Evolutionary conservation across 2,329 filamentous ascomycete species (phyloP), one percentile per base, ranked within the genome.

Genomic region (Metarhizium guizhouense): DNA sequence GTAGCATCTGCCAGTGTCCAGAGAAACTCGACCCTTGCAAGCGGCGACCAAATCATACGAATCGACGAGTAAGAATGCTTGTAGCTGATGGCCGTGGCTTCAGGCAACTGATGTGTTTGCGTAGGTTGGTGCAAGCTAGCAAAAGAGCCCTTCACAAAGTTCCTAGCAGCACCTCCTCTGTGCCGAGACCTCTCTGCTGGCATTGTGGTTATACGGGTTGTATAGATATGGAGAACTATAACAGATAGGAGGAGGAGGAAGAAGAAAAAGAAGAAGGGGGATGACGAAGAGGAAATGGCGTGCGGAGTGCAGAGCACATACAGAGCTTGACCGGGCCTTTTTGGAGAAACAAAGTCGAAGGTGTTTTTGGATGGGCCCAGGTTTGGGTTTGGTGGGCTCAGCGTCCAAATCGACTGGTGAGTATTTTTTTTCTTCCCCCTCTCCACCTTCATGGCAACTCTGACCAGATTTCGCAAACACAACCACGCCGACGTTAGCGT

Each of bases 401-500:
- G 18, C 45, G 13, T 48, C 20, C 11, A 48, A 29, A 40, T 40
- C 38, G 38, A 40, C 38, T 40, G 38, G 38, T 40, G 38, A 7
- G 38, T 14, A 18, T 43, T 32, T 16, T 32, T 16, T 25, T 34
- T n/a, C n/a, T 42, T 54, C 7, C 43, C 38, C 32, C 42, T 20
- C 54, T 38, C 54, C 54, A 56, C 54, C 51, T 53, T 34, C 30
- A 47, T n/a, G 25, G 34, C 51, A 36, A 50, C 47, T 50, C 54
- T 56, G 36, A 49, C 42, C 25, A 45, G n/a, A 43, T 18, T 40
- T 43, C 51, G 55, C 55, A 57, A 57, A 36, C 47, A 47, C 47
- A 54, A 54, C 55, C 54, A 53, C 34, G 45, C 54, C 54, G 20
- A 53, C 14, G 50, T 56, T 53, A 49, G 57, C 58, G 49, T 55